These are phyloP conservation scores for Bromus sterilis DNA, from an alignment of 176 grass and related monocot species.

Conservation along the genomic window DNA sequence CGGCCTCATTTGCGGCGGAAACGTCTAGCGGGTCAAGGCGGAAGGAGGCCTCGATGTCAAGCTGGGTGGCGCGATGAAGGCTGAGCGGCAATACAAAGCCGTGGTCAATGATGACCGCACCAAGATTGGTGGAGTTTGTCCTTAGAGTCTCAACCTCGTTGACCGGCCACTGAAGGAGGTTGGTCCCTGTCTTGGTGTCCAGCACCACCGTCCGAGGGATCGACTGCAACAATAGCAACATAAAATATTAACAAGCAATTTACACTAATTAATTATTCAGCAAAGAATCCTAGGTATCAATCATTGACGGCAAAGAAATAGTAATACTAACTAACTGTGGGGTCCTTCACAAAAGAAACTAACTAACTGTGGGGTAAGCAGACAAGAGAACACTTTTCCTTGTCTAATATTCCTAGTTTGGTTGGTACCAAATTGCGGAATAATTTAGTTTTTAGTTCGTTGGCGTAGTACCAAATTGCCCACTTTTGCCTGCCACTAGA, in stretches of 20 bases:
- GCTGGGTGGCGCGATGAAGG: slow-evolving; percentile 53
- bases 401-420: background rate
- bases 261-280: background rate
- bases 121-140: slow-evolving; percentile 37
- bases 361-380: background rate
- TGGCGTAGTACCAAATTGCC: background rate
- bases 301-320: background rate
- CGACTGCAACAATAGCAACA: background rate
- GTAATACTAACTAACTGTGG: background rate
- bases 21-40: slow-evolving; percentile 27
- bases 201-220: slow-evolving; percentile 74
- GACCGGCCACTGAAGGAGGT: slow-evolving; percentile 93
- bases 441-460: background rate
- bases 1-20: background rate
- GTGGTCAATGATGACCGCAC: slow-evolving; percentile 39
- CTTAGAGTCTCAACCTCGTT: slow-evolving; percentile 34
- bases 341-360: background rate
- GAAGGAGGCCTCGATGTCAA: slow-evolving; percentile 77
- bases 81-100: slow-evolving; percentile 50
- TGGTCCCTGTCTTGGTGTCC: slow-evolving; percentile 64
- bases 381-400: background rate
- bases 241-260: background rate
- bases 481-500: background rate
- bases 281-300: background rate
- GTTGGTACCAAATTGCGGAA: background rate